A percentile compares a stretch with the other conserved stretches of the same genome.
These are phyloP conservation scores for Cordyceps fumosorosea DNA, from an alignment of 2,329 filamentous ascomycete species.

Conservation along the genomic window DNA sequence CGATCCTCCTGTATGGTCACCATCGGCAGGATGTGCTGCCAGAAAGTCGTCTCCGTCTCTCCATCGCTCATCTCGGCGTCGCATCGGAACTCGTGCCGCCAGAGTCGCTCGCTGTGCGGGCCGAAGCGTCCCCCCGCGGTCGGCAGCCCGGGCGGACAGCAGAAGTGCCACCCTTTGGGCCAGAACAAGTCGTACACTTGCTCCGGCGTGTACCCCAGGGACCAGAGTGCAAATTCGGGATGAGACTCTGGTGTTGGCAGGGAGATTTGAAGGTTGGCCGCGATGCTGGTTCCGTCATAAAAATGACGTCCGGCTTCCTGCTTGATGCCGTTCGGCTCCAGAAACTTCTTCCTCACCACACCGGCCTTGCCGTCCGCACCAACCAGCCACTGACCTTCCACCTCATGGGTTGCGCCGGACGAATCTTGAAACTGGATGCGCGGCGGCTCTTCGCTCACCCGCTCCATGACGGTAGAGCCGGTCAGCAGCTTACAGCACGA, in stretches of 20 bases:
- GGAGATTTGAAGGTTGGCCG: conserved; percentile 37
- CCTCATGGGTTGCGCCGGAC: background rate
- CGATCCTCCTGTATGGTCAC: background rate
- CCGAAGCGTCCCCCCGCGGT: conserved; percentile 40
- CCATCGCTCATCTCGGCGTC: conserved; percentile 17
- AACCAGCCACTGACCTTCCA: conserved; percentile 23
- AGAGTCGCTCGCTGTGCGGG: conserved; percentile 31
- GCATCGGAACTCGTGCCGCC: conserved; percentile 33
- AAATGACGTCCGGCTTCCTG: conserved; percentile 26
- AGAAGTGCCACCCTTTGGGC: conserved; percentile 37
- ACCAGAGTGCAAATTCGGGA: conserved; percentile 42
- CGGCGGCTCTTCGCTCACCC: conserved; percentile 23
- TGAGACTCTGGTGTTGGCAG: conserved; percentile 39
- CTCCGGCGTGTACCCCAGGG: conserved; percentile 36
- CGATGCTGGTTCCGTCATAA: conserved; percentile 40
- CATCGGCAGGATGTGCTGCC: conserved; percentile 21
- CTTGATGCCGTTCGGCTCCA: conserved; percentile 34
- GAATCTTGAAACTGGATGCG: conserved; percentile 18
- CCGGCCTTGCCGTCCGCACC: conserved; percentile 44
- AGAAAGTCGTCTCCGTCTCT: conserved; percentile 22
- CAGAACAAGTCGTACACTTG: conserved; percentile 43
- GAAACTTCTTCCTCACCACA: conserved; percentile 37
- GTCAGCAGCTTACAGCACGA: conserved; percentile 12
- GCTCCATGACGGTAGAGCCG: conserved; percentile 10
- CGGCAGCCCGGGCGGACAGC: conserved; percentile 34